A percentile compares a stretch with the other conserved stretches of the same genome.
Conservation (phyloP, 2,329 filamentous ascomycete species). For the Penicillium sp. region DNA sequence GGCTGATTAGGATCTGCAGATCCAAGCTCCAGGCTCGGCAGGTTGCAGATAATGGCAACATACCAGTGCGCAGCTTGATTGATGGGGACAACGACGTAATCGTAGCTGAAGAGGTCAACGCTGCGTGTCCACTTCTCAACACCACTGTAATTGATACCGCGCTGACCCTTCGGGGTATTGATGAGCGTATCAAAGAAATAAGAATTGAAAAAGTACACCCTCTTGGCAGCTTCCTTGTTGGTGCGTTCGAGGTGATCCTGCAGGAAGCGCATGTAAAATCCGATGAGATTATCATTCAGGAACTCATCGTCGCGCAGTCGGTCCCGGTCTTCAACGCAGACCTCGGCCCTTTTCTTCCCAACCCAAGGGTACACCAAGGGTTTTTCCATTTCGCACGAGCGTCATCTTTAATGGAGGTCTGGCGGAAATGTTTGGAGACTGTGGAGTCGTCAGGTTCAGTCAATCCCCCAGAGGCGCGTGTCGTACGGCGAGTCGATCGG, state of each 20-base stretch:
- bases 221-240: slow-evolving; percentile 53
- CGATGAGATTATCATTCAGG: slow-evolving; percentile 87
- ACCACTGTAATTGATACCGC: slow-evolving; percentile 71
- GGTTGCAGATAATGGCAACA: slow-evolving; percentile 88
- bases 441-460: not conserved
- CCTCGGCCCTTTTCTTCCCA: slow-evolving; percentile 46
- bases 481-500: slow-evolving; percentile 25
- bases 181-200: slow-evolving; percentile 82
- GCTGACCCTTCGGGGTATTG: slow-evolving; percentile 49
- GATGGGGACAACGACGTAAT: slow-evolving; percentile 88
- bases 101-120: slow-evolving; percentile 75
- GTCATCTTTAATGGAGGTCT: slow-evolving; percentile 18
- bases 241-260: slow-evolving; percentile 56
- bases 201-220: slow-evolving; percentile 84
- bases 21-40: slow-evolving; percentile 54
- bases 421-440: not conserved
- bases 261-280: slow-evolving; percentile 75
- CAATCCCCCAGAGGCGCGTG: not conserved
- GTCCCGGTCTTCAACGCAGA: slow-evolving; percentile 49
- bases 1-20: slow-evolving; percentile 3
- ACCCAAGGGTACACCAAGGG: slow-evolving; percentile 42
- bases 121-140: slow-evolving; percentile 85
- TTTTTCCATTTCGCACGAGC: slow-evolving; percentile 30
- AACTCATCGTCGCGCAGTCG: slow-evolving; percentile 79
- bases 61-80: slow-evolving; percentile 90